These are phyloP conservation scores for Fusarium transvaalense DNA, from an alignment of 2,329 filamentous ascomycete genomes.

Conservation along the genomic window DNA sequence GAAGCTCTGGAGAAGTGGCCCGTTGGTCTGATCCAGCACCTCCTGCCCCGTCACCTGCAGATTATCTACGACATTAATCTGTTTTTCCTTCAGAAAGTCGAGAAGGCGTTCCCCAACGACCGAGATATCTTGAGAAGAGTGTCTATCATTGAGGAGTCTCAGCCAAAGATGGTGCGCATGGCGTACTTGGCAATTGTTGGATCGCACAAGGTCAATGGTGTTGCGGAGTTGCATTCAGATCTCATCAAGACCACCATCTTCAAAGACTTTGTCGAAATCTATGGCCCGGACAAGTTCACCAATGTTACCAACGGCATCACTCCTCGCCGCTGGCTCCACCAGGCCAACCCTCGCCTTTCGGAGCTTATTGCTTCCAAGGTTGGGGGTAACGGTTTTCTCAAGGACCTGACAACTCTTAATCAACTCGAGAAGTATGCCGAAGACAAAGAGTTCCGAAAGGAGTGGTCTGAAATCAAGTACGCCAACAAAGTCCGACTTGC, in stretches of 20 bases:
- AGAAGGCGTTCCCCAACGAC: slow-evolving; percentile 90
- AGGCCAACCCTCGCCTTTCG: slow-evolving; percentile 93
- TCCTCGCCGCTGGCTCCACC: slow-evolving; percentile 94
- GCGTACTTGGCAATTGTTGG: slow-evolving; percentile 94
- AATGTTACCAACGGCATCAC: slow-evolving; percentile 99
- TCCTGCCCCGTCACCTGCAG: slow-evolving; percentile 92
- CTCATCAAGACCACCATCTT: slow-evolving; percentile 99
- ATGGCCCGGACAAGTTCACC: slow-evolving; percentile 96
- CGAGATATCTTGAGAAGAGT: slow-evolving; percentile 86
- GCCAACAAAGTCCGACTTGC: slow-evolving; percentile 95
- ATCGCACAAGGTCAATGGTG: slow-evolving; percentile 99
- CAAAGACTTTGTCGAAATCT: slow-evolving; percentile 97
- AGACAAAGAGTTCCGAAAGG: slow-evolving; percentile 90
- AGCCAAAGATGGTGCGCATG: slow-evolving; percentile 99
- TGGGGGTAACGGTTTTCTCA: slow-evolving; percentile 86
- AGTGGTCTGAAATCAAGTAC: slow-evolving; percentile 97
- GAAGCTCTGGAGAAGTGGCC: slow-evolving; percentile 99
- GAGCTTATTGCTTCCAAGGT: slow-evolving; percentile 92
- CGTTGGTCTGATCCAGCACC: slow-evolving; percentile 89
- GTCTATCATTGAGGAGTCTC: slow-evolving; percentile 97
- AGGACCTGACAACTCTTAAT: slow-evolving; percentile 87
- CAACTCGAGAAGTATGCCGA: slow-evolving; percentile 86
- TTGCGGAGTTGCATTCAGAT: slow-evolving; percentile 97
- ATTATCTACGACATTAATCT: slow-evolving; percentile 99
- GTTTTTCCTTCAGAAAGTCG: slow-evolving; percentile 89